These are phyloP conservation scores for Penicillium samsonianum DNA, from an alignment of 495 filamentous ascomycete genomes.

Conservation along the genomic window DNA sequence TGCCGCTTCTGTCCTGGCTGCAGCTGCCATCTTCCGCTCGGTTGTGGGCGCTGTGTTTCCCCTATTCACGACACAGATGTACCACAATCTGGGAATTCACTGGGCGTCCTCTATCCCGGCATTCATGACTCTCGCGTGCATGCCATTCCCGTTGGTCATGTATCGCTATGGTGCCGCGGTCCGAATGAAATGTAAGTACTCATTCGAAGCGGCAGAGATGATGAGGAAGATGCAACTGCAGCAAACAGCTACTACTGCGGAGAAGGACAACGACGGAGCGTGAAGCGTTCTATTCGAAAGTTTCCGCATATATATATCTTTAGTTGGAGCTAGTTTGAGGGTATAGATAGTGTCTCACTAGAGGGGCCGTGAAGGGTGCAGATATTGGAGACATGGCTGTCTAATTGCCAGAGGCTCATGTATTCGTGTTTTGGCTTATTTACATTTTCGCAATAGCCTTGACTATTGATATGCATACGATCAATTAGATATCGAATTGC, in stretches of 20 bases:
- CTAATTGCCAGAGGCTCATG: no score
- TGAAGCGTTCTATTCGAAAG: no score
- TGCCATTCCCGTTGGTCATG: conserved; percentile 74
- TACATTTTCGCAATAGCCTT: no score
- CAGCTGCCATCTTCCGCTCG: conserved; percentile 65
- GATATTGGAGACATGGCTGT: no score
- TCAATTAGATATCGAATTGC: no score
- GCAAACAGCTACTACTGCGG: not conserved
- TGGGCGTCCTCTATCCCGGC: conserved; percentile 76
- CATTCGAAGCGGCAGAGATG: not conserved
- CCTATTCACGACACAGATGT: conserved; percentile 76
- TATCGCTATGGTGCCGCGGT: conserved; percentile 60
- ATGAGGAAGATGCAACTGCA: not conserved
- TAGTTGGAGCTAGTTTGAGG: no score
- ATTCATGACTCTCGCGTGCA: conserved; percentile 67
- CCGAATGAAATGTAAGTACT: not conserved
- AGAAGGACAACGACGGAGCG: no score
- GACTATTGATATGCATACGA: no score
- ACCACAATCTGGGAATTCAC: conserved; percentile 68
- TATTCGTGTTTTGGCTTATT: no score
- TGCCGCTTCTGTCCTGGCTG: conserved; percentile 72
- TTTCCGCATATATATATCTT: no score
- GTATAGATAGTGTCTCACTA: no score
- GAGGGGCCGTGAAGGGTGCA: no score
- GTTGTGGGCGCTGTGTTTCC: conserved; percentile 74